Conservation (phyloP, 164 flowering plant genomes). For the Stephania japonica region DNA sequence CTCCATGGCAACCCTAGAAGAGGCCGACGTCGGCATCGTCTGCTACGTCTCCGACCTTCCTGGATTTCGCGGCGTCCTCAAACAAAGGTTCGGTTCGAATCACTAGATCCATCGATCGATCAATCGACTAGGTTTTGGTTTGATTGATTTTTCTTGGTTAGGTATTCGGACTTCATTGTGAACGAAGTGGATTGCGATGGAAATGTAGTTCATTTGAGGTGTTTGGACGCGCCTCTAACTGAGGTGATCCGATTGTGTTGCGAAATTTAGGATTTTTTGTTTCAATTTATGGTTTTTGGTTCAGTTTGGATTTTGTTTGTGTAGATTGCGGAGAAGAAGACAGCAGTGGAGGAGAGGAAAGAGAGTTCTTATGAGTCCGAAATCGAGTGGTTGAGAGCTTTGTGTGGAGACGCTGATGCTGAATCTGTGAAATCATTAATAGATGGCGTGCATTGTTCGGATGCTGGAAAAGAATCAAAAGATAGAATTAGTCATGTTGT, state of each 20-base stretch:
- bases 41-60: slow-evolving; percentile 74
- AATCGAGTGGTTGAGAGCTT: slow-evolving; percentile 58
- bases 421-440: slow-evolving; percentile 46
- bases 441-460: slow-evolving; percentile 34
- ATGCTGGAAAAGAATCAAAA: slow-evolving; percentile 29
- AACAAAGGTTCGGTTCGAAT: slow-evolving; percentile 53
- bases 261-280: neutral
- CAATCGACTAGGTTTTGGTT: neutral
- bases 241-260: slow-evolving; percentile 38
- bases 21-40: slow-evolving; percentile 74
- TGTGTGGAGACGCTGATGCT: slow-evolving; percentile 66
- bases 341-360: slow-evolving; percentile 21
- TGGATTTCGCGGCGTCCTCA: slow-evolving; percentile 83
- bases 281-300: neutral
- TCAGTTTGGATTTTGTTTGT: neutral
- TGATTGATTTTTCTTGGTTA: slow-evolving; percentile 11
- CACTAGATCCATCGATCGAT: too few relatives aligned
- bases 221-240: slow-evolving; percentile 51
- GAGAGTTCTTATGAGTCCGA: slow-evolving; percentile 32
- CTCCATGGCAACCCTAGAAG: slow-evolving; percentile 38
- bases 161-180: slow-evolving; percentile 92
- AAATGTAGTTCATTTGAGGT: slow-evolving; percentile 70
- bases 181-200: slow-evolving; percentile 91
- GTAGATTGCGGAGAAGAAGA: slow-evolving; percentile 31
- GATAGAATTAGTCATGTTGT: slow-evolving; percentile 40